Evolutionary conservation across 2,329 filamentous ascomycete species (phyloP).

Genomic region (Fusarium siculi): DNA sequence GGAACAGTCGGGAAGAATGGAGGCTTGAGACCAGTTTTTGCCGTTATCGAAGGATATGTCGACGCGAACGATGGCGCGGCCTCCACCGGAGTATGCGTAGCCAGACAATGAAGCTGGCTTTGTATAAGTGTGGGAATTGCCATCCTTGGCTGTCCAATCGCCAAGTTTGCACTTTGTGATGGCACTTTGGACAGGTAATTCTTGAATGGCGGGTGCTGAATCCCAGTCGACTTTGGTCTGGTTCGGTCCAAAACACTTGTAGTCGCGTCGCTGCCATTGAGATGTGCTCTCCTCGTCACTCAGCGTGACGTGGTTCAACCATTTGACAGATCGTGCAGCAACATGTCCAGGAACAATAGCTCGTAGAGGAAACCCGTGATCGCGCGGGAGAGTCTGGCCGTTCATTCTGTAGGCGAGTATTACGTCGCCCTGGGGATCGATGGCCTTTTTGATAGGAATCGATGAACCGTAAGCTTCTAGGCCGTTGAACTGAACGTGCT

Average conservation of each 20-base stretch:
- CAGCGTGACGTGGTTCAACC: slow-evolving; percentile 72
- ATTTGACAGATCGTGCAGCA: slow-evolving; percentile 75
- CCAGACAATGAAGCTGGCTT: slow-evolving; percentile 61
- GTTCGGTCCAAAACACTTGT: slow-evolving; percentile 76
- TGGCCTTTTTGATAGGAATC: slow-evolving; percentile 67
- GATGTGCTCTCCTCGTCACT: slow-evolving; percentile 73
- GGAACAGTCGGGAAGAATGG: slow-evolving; percentile 62
- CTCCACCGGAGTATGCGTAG: slow-evolving; percentile 76
- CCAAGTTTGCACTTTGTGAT: slow-evolving; percentile 65
- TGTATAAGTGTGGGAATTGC: neutral
- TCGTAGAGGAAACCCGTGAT: slow-evolving; percentile 74
- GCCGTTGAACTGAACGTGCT: slow-evolving; percentile 68
- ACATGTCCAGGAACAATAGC: slow-evolving; percentile 73
- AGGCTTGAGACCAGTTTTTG: slow-evolving; percentile 71
- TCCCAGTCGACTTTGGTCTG: slow-evolving; percentile 70
- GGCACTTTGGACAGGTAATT: slow-evolving; percentile 74
- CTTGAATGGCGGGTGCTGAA: slow-evolving; percentile 71
- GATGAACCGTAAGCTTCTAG: slow-evolving; percentile 70
- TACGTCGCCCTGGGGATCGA: slow-evolving; percentile 71
- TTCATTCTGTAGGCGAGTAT: slow-evolving; percentile 77
- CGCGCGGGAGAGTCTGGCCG: slow-evolving; percentile 67
- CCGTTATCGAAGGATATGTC: slow-evolving; percentile 74
- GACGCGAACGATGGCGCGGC: slow-evolving; percentile 72
- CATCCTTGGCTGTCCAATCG: slow-evolving; percentile 43
- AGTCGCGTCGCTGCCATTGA: slow-evolving; percentile 74